Evolutionary conservation across 495 filamentous ascomycete genomes (phyloP).

Genomic region (Aspergillus cristatus): DNA sequence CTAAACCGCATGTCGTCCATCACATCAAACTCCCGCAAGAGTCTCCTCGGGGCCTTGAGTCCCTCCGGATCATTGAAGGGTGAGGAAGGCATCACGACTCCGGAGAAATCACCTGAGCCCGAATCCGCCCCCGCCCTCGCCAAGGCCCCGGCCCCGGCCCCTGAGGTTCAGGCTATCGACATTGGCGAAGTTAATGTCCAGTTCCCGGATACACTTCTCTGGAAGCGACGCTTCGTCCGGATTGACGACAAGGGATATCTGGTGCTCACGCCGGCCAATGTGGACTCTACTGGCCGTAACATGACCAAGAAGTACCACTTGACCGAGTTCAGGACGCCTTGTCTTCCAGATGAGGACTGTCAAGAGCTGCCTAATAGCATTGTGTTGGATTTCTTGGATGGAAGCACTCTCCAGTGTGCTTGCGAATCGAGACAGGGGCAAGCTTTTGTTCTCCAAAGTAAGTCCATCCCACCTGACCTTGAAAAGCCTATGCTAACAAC

Average conservation of each 20-base stretch:
- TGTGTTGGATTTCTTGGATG: constrained; percentile 72
- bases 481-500: constrained; percentile 8
- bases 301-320: constrained; percentile 70
- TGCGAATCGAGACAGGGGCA: constrained; percentile 74
- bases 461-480: constrained; percentile 19
- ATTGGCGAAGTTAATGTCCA: constrained; percentile 89
- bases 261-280: constrained; percentile 52
- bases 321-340: constrained; percentile 67
- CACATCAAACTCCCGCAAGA: constrained; percentile 52
- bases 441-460: constrained; percentile 55
- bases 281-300: constrained; percentile 36
- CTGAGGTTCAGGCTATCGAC: constrained; percentile 45
- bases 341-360: constrained; percentile 74
- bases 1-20: constrained; percentile 75
- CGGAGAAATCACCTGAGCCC: constrained; percentile 11
- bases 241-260: constrained; percentile 71
- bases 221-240: constrained; percentile 79
- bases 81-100: too few relatives aligned
- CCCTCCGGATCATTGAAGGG: constrained; percentile 51
- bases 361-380: constrained; percentile 86
- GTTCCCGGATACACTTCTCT: constrained; percentile 84
- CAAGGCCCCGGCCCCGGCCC: constrained; percentile 21
- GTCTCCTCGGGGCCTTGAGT: constrained; percentile 43
- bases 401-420: constrained; percentile 76
- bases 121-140: too few relatives aligned